Percentiles rank a stretch among this genome's conserved stretches.
Evolutionary conservation across 2,329 filamentous ascomycete species (phyloP).

Genomic region (Fusarium chaquense): DNA sequence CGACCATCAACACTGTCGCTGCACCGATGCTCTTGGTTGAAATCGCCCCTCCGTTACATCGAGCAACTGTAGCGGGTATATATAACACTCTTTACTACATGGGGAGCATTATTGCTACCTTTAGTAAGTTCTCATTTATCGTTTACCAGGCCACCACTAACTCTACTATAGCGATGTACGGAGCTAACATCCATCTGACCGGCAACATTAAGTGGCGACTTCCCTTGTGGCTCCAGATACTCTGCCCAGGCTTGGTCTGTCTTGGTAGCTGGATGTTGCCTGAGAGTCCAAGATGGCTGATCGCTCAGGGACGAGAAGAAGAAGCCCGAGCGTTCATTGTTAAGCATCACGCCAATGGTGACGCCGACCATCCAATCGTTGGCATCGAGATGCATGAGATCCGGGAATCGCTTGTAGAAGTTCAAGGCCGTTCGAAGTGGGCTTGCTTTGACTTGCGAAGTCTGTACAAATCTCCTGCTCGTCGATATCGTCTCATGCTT

Average conservation of each 20-base stretch:
- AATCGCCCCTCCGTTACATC: constrained; percentile 69
- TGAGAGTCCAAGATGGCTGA: constrained; percentile 69
- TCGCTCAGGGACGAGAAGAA: constrained; percentile 5
- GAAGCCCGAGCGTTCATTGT: constrained; percentile 7
- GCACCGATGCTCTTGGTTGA: constrained; percentile 71
- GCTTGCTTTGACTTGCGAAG: constrained; percentile 13
- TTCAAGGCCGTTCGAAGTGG: constrained; percentile 7
- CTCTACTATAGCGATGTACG: constrained; percentile 14
- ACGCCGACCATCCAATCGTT: constrained; percentile 7
- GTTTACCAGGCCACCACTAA: accelerated
- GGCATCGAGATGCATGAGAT: constrained; percentile 18
- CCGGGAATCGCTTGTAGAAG: background rate
- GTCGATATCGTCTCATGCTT: constrained; percentile 6
- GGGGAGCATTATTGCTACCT: constrained; percentile 45
- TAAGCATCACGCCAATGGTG: constrained; percentile 17
- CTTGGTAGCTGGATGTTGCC: constrained; percentile 62
- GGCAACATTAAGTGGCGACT: constrained; percentile 42
- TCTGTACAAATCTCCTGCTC: constrained; percentile 3
- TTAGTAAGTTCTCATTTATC: background rate
- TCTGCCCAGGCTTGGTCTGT: constrained; percentile 33
- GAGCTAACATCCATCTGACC: constrained; percentile 27
- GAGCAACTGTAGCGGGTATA: constrained; percentile 69
- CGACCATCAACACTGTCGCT: constrained; percentile 52
- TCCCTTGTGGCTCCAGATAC: constrained; percentile 35
- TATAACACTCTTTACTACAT: constrained; percentile 59